Percentiles rank a stretch among this genome's conserved stretches.
These are phyloP conservation scores for Cryptococcus hybrid DNA, from an alignment of 1,284 basidiomycete genomes.

Conservation along the genomic window DNA sequence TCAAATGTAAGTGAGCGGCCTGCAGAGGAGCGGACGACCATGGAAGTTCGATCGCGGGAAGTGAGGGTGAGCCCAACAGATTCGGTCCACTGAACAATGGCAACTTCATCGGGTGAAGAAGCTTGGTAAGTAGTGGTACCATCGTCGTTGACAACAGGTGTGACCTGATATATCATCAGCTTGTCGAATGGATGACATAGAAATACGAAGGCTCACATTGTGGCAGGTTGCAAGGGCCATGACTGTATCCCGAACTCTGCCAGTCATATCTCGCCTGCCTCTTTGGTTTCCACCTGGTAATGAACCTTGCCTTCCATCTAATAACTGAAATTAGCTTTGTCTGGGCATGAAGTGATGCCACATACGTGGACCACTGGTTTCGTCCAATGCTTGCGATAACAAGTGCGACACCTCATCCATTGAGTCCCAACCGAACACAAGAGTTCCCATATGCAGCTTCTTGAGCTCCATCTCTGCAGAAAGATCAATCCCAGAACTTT, in stretches of 20 bases:
- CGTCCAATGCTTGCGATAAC: conserved; percentile 74
- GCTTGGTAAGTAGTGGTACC: conserved; percentile 95
- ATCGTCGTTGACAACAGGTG: conserved; percentile 91
- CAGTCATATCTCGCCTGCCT: conserved; percentile 91
- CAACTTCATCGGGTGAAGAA: conserved; percentile 97
- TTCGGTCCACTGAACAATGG: conserved; percentile 97
- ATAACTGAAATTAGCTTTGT: background rate
- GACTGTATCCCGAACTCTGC: conserved; percentile 90
- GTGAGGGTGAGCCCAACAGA: conserved; percentile 87
- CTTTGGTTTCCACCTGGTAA: conserved; percentile 42
- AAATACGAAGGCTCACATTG: conserved; percentile 61
- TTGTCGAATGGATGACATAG: background rate
- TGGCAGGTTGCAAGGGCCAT: conserved; percentile 93
- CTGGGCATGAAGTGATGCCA: background rate
- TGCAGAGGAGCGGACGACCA: conserved; percentile 70
- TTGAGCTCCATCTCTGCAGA: conserved; percentile 94
- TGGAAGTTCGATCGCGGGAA: conserved; percentile 81
- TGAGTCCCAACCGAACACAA: conserved; percentile 92
- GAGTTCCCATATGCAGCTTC: conserved; percentile 97
- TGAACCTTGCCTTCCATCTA: conserved; percentile 3
- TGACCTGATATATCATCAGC: conserved; percentile 62
- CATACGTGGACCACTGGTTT: conserved; percentile 35
- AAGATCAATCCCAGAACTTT: conserved; percentile 1
- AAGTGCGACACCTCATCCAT: conserved; percentile 98
- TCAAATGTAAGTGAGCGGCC: conserved; percentile 69